A percentile compares a stretch with the other conserved stretches of the same genome.
Evolutionary conservation across 495 filamentous ascomycete genomes (phyloP).

Genomic region (Talaromyces trachyspermus): DNA sequence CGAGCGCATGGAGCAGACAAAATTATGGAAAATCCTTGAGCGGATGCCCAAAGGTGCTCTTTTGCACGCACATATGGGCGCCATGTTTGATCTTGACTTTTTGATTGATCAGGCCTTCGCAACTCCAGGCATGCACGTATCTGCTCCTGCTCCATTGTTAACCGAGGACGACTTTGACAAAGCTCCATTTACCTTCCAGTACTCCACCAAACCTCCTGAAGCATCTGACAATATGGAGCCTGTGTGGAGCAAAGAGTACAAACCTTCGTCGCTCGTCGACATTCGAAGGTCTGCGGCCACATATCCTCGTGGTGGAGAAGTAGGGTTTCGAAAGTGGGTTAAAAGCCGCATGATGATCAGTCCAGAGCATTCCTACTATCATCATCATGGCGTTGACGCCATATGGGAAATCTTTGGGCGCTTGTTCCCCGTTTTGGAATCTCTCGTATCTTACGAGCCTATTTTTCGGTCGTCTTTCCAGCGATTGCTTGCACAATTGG

Average conservation of each 20-base stretch:
- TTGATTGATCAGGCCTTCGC: slow-evolving; percentile 61
- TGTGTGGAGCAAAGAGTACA: slow-evolving; percentile 61
- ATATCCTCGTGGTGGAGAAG: slow-evolving; percentile 63
- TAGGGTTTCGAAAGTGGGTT: slow-evolving; percentile 75
- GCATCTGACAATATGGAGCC: slow-evolving; percentile 18
- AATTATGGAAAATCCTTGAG: slow-evolving; percentile 77
- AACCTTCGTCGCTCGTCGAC: slow-evolving; percentile 44
- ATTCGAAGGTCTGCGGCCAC: slow-evolving; percentile 57
- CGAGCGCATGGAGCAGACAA: slow-evolving; percentile 69
- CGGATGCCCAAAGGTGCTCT: slow-evolving; percentile 88
- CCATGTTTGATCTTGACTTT: slow-evolving; percentile 82
- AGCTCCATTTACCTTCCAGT: slow-evolving; percentile 47
- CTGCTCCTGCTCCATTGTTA: slow-evolving; percentile 44
- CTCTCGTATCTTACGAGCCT: slow-evolving; percentile 81
- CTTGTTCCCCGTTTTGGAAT: slow-evolving; percentile 61
- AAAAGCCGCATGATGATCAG: slow-evolving; percentile 62
- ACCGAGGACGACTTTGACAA: slow-evolving; percentile 37
- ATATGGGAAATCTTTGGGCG: slow-evolving; percentile 73
- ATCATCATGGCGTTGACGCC: slow-evolving; percentile 70
- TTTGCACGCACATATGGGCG: slow-evolving; percentile 81
- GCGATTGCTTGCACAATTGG: slow-evolving; percentile 56
- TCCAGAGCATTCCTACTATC: slow-evolving; percentile 62
- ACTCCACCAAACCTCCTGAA: slow-evolving; percentile 16
- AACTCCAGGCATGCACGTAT: slow-evolving; percentile 69
- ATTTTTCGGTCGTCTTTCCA: slow-evolving; percentile 73